Evolutionary conservation across 2,329 filamentous ascomycete species (phyloP), one percentile per base, ranked within the genome.

Genomic region (Sordariomycetes sp.): DNA sequence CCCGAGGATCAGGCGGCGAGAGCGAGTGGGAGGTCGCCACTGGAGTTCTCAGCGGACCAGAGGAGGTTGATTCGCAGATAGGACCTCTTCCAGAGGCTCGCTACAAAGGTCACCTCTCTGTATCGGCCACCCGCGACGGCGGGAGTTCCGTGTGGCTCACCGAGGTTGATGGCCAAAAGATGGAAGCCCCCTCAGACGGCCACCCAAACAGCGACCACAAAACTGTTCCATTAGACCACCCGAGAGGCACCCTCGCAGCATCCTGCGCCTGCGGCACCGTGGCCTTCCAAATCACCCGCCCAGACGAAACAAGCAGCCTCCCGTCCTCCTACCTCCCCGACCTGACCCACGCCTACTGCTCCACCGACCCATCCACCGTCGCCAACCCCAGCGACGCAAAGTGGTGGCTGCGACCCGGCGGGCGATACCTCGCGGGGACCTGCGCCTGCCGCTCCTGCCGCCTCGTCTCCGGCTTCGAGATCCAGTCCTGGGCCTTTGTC

Each of bases 401-500:
- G 62, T 87, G 82, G 83, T 87, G 81, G 76, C 71, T 87, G n/a
- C 71, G 75, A 18, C 68, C 69, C 7, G 62, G 61, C 25, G 62
- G 74, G 66, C 80, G 75, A 60, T 88, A 83, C 66, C 70, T 84
- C 1, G 79, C 82, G 2, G 81, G 82, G 1, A 76, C 79, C 8
- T 88, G 85, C 64, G 74, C 77, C 1, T 89, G 86, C 67, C 74
- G 70, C 5, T 80, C 81, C 2, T 90, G 86, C 66, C 80, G 85
- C 6, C 71, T 83, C 3, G 69, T 71, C 0, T 77, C 80, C 1
- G 85, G 85, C 3, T 85, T 82, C 62, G 82, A 87, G 59, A 77
- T 88, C 53, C 79, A 86, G 63, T 72, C 79, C 0, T 89, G 86
- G 86, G 76, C 81, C 0, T 89, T 88, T 64, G 71, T 88, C 0